Evolutionary conservation across 129 eudicot genomes (phyloP), one percentile per base, ranked within the genome.

Genomic region (Tagetes erecta): DNA sequence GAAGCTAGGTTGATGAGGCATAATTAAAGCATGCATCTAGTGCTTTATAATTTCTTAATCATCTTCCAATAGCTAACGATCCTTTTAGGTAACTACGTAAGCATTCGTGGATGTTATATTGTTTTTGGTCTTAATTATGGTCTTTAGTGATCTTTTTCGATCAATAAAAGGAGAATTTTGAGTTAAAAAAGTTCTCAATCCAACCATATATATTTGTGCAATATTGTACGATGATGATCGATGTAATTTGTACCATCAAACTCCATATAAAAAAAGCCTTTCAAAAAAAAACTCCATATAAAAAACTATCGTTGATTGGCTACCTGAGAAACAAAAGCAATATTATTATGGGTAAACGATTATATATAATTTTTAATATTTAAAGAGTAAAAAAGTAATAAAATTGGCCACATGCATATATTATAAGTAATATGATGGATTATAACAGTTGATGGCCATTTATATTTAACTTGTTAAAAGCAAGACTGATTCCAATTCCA

Each of bases 401-500:
- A 47, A 53, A 53, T 37, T 56, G 52, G 50, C n/a, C 51, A 74
- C 52, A 14, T 64, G 38, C 20, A 52, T 47, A 63, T 49, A 27
- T 20, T 20, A 20, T 20, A 20, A 20, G 27, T 20, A 71, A 56
- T 56, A 30, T 56, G 3, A 7, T 56, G 20, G 37, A 2, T 50
- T 75, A 64, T 63, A 13, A 8, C 34, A 42, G 36, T 31, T 57
- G 3, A 45, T 45, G 59, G 49, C 49, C 51, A 39, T 31, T 65
- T 75, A 49, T 14, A 51, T 38, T 50, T 64, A 66, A 64, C 27
- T 34, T 38, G 64, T 10, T 0, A 50, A 75, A 75, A 75, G 52
- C 11, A 38, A 65, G 39, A 64, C 71, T 37, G 63, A 63, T 76
- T 65, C 65, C 30, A 10, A 63, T 76, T 65, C 65, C 30, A 10